Conservation (phyloP, 768 basidiomycete genomes). For the Naganishia antarctica region DNA sequence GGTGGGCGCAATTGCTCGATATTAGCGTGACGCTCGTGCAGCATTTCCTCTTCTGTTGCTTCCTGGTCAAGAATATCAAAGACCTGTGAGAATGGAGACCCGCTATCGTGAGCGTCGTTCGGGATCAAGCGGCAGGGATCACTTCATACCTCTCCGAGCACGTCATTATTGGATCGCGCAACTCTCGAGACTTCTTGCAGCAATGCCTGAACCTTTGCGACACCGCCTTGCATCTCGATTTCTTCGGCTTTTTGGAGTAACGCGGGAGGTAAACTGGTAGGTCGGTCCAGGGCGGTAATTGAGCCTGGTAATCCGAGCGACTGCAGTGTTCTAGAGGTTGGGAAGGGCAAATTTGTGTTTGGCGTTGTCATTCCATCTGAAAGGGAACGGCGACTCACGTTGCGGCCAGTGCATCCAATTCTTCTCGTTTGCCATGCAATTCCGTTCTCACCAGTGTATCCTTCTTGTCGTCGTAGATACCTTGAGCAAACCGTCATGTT, state of each 20-base stretch:
- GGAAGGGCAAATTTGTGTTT: too few species aligned
- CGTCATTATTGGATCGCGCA: constrained; percentile 58
- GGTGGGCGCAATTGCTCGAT: constrained; percentile 54
- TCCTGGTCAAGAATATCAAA: constrained; percentile 87
- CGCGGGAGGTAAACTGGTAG: constrained; percentile 81
- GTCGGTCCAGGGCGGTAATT: constrained; percentile 79
- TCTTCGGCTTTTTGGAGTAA: constrained; percentile 79
- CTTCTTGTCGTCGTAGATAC: constrained; percentile 78
- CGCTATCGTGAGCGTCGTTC: not conserved
- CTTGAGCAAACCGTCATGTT: constrained; percentile 25
- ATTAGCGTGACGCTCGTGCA: constrained; percentile 45
- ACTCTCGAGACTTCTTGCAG: constrained; percentile 69
- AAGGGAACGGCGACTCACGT: constrained; percentile 54
- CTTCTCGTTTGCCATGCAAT: constrained; percentile 59
- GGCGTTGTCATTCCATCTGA: not conserved
- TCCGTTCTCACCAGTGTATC: constrained; percentile 65
- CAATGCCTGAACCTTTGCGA: constrained; percentile 63
- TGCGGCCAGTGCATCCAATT: constrained; percentile 60
- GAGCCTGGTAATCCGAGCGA: constrained; percentile 74
- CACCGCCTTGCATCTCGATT: constrained; percentile 72
- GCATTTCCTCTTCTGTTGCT: constrained; percentile 51
- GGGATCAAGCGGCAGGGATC: not conserved
- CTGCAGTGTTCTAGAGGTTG: constrained; percentile 57
- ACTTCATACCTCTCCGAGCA: constrained; percentile 73
- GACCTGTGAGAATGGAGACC: constrained; percentile 54